Evolutionary conservation across 148 eudicot species (phyloP), one percentile per base, ranked within the genome.

Genomic region (Drosera capensis): DNA sequence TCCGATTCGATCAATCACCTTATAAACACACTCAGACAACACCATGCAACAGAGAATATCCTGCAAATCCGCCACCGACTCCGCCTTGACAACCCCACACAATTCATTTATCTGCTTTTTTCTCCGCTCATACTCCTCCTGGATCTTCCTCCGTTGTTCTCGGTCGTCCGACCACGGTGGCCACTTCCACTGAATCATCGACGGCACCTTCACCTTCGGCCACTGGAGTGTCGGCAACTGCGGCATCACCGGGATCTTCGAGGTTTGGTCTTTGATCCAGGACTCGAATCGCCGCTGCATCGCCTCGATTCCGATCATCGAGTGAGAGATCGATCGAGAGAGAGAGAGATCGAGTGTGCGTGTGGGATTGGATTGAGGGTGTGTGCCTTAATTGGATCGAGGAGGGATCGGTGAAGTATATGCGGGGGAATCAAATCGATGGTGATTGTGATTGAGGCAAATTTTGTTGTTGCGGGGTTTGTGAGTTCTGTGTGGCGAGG

Each of bases 41-140:
- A 81, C 94, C 99, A 90, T 85, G 57, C 88, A 84, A 14, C 95
- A 85, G 12, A 90, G 70, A 55, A 90, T 68, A 40, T 90, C 99
- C 68, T 85, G 99, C 82, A 85, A 81, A 70, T 90, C 95, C 3
- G 93, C 45, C 1, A 90, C 41, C 0, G 88, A 75, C 44, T 90
- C 95, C 17, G 84, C 99, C 49, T 90, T 85, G 43, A 81, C 39
- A n/a, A 80, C 80, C 11, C 23, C 38, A 37, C 95, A 76, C 0
- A 90, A 70, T 39, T 74, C 70, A 8, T 66, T 68, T 48, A 85
- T 63, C 58, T 81, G 95, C 58, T 74, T 76, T 54, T 69, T 73
- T 41, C 76, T 63, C 13, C 78, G 56, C 55, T 78, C 74, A 21
- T 50, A 73, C 73, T 90, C 95, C 14, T 81, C 74, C 25, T 78